Conservation (phyloP, 139 green algal species). For the Chlorella ohadii region DNA sequence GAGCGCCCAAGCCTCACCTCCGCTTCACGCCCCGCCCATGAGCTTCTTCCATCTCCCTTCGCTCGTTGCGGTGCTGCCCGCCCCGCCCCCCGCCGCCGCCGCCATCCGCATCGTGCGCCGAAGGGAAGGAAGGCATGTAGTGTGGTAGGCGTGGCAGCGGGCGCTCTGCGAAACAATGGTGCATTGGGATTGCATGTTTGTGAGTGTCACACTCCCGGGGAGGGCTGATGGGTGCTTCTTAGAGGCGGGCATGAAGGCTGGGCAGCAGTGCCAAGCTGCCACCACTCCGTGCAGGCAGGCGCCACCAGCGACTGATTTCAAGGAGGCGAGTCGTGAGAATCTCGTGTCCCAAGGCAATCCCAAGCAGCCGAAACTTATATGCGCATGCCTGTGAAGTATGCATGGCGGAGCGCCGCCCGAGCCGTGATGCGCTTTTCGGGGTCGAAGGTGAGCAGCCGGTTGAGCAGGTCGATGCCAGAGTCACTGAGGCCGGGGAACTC, state of each 20-base stretch:
- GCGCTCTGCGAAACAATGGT: slow-evolving; percentile 41
- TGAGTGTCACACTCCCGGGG: too few relatives aligned
- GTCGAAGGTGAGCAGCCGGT: slow-evolving; percentile 62
- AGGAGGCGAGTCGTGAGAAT: too few relatives aligned
- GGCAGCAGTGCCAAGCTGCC: too few relatives aligned
- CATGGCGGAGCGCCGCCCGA: slow-evolving; percentile 49
- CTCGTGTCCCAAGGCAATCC: too few relatives aligned
- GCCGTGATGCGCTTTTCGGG: slow-evolving; percentile 50
- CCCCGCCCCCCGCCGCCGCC: neutral
- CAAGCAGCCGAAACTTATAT: too few relatives aligned
- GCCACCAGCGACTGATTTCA: too few relatives aligned
- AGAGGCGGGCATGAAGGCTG: too few relatives aligned
- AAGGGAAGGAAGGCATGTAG: slow-evolving; percentile 78
- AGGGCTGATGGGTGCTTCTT: too few relatives aligned
- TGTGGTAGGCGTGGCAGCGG: slow-evolving; percentile 59
- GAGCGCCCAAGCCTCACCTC: too few relatives aligned
- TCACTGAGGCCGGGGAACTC: slow-evolving; percentile 57
- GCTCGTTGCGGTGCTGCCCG: slow-evolving; percentile 11
- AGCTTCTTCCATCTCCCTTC: slow-evolving; percentile 32
- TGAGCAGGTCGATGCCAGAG: slow-evolving; percentile 67
- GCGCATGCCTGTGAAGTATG: slow-evolving; percentile 52
- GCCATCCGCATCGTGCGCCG: slow-evolving; percentile 12
- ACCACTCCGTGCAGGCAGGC: too few relatives aligned
- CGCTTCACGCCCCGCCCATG: slow-evolving; percentile 34
- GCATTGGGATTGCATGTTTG: too few relatives aligned